Conservation (phyloP, 495 filamentous ascomycete species). For the Copromyces sp. region DNA sequence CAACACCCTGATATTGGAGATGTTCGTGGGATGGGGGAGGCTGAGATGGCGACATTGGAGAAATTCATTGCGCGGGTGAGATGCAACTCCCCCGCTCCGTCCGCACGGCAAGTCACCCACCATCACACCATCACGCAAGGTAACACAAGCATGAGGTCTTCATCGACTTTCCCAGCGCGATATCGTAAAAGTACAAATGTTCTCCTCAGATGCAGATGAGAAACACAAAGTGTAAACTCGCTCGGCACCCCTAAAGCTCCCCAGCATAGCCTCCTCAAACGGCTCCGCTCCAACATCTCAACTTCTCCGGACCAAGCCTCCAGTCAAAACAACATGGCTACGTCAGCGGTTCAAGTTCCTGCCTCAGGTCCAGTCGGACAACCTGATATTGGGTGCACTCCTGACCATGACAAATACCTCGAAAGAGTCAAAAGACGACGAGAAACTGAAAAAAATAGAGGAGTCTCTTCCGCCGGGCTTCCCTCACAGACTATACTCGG, state of each 20-base stretch:
- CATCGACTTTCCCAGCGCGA: not conserved
- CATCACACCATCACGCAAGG: not conserved
- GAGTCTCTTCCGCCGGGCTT: constrained; percentile 41
- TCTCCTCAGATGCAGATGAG: not conserved
- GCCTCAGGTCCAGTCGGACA: constrained; percentile 21
- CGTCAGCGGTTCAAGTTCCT: not conserved
- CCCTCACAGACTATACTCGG: constrained; percentile 35
- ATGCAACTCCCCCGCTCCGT: not conserved
- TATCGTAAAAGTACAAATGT: not conserved
- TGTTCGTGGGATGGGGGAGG: not conserved
- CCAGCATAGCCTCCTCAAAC: not conserved
- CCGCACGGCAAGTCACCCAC: not conserved
- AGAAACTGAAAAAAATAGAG: constrained; percentile 30
- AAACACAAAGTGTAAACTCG: not conserved
- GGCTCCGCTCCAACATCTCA: not conserved
- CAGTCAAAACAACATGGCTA: not conserved
- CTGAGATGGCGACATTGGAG: not conserved
- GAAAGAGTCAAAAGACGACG: constrained; percentile 37
- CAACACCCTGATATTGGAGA: not conserved
- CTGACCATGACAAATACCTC: constrained; percentile 46
- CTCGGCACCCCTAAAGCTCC: not conserved
- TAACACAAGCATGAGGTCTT: not conserved
- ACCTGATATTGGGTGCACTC: constrained; percentile 50
- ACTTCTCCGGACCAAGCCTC: not conserved
- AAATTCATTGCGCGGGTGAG: not conserved